Conservation (phyloP, 768 basidiomycete genomes). For the Kwoniella heveanensis region DNA sequence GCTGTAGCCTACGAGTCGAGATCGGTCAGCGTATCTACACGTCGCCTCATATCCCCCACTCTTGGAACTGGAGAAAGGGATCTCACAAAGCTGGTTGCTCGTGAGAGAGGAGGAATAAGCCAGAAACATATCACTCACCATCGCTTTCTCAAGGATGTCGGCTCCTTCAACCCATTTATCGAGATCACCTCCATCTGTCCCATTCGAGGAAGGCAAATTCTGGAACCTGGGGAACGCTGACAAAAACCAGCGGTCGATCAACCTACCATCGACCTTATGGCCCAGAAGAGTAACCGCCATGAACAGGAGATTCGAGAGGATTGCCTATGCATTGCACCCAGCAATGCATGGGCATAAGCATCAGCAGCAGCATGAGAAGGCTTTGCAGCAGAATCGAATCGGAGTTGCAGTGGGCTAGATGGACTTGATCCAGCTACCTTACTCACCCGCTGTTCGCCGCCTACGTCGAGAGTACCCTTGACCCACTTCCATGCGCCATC, state of each 20-base stretch:
- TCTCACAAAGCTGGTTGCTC: too few species aligned
- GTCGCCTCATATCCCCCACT: too few species aligned
- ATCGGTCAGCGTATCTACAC: neutral
- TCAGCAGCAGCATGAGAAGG: too few species aligned
- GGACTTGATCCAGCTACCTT: too few species aligned
- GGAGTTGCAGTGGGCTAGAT: too few species aligned
- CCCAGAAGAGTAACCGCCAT: slow-evolving; percentile 25
- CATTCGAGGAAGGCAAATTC: neutral
- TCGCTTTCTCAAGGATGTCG: slow-evolving; percentile 4
- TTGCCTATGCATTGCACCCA: slow-evolving; percentile 24
- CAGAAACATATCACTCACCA: too few species aligned
- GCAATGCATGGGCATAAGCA: too few species aligned
- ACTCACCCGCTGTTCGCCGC: slow-evolving; percentile 31
- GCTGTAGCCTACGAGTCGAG: neutral
- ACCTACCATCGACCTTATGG: slow-evolving; percentile 18
- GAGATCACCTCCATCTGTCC: neutral
- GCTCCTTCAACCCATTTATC: slow-evolving; percentile 8
- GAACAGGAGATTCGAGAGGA: slow-evolving; percentile 33
- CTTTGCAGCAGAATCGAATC: too few species aligned
- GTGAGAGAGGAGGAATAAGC: too few species aligned
- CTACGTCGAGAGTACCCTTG: slow-evolving; percentile 13
- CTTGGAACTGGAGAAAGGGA: too few species aligned
- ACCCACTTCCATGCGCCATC: slow-evolving; percentile 20
- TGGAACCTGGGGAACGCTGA: slow-evolving; percentile 19
- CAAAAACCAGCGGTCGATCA: slow-evolving; percentile 34